Base-by-base conservation (phyloP, 2,329 filamentous ascomycete genomes). In the Aspergillus jensenii region DNA sequence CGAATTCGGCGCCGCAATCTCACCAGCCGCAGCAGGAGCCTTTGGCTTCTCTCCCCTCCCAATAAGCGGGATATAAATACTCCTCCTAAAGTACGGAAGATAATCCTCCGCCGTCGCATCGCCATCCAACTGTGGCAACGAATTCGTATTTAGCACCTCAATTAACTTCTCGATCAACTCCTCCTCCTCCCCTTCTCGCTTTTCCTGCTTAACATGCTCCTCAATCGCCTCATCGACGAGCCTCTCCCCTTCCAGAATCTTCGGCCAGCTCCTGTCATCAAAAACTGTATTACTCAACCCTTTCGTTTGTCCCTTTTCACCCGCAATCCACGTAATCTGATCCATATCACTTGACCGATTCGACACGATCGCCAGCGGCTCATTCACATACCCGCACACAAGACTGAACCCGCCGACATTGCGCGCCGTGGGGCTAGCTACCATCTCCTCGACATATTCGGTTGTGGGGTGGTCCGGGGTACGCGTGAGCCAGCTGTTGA, bases 361-460 rank as follows among this genome's bases (percentile, higher is more conserved):
- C 15, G 84, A 87, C n/a, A 88, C 76, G 41, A 87, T 79, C 0
- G 82, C 82, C 33, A 88, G 70, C 17, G 78, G 78, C 60, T 83
- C 78, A 31, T 79, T 76, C 25, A 86, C 68, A 52, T 79, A 74
- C 0, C 86, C 86, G 68, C 85, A 87, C 2, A 85, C 77, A 7
- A 88, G 72, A 60, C 83, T 87, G 68, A 88, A 88, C 1, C 86
- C 86, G 1, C 86, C 86, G 0, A 87, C 84, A 59, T 84, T 80
- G 59, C 81, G 76, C 7, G 84, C 79, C 5, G 79, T 78, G 3
- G 82, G 79, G 39, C 81, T 79, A 45, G 82, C 77, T 31, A 87
- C 79, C 65, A 87, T 78, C 14, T 78, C 70, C 61, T 78, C 74
- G 2, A 84, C 82, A 59, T 85, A 87, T 2, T 79, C 72, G 31